These are phyloP conservation scores for Aspergillus ostianus DNA, from an alignment of 495 filamentous ascomycete genomes.

Conservation along the genomic window DNA sequence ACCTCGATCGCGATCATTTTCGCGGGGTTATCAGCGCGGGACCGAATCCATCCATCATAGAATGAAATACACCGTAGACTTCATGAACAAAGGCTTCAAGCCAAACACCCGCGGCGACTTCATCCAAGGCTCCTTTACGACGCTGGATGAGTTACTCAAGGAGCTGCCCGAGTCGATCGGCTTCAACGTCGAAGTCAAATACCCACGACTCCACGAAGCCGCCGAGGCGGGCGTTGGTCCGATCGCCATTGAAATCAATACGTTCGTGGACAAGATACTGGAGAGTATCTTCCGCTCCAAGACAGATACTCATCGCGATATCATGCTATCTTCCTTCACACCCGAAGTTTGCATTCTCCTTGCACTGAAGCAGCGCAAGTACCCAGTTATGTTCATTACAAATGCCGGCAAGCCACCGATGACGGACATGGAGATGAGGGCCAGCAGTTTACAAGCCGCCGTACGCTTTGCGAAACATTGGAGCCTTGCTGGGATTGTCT, in stretches of 20 bases:
- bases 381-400: constrained; percentile 41
- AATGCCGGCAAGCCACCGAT: constrained; percentile 33
- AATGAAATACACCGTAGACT: constrained; percentile 38
- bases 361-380: constrained; percentile 34
- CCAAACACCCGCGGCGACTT: constrained; percentile 34
- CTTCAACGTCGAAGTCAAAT: constrained; percentile 43
- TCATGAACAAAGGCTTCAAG: constrained; percentile 32
- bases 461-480: constrained; percentile 38
- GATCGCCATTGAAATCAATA: constrained; percentile 40
- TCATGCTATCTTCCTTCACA: constrained; percentile 43
- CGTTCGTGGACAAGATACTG: constrained; percentile 40
- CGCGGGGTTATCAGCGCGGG: constrained; percentile 1
- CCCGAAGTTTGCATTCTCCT: constrained; percentile 45
- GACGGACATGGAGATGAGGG: constrained; percentile 27
- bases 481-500: constrained; percentile 35
- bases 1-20: constrained; percentile 18
- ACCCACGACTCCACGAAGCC: constrained; percentile 40
- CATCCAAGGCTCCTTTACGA: constrained; percentile 36
- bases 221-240: constrained; percentile 32
- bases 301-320: constrained; percentile 20
- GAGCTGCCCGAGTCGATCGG: constrained; percentile 29
- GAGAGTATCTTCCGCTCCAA: constrained; percentile 19
- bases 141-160: constrained; percentile 34
- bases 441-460: constrained; percentile 35
- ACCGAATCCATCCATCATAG: constrained; percentile 22